Conservation (phyloP, 148 eudicot species). For the Rhododendron williamsianum region DNA sequence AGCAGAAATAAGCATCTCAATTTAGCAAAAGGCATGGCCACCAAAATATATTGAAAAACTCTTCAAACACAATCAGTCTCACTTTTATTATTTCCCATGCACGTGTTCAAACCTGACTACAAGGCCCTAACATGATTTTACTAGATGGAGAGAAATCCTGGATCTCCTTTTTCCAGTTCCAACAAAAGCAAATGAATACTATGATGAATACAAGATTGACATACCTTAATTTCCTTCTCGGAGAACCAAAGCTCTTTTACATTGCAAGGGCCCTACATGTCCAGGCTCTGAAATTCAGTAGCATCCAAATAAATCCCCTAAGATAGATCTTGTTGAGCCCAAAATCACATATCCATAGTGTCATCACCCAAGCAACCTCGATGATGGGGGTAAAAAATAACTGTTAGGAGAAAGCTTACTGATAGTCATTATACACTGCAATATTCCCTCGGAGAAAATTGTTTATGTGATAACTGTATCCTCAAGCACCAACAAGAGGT, state of each 20-base stretch:
- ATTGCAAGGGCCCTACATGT: background rate
- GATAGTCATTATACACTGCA: background rate
- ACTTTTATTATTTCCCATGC: background rate
- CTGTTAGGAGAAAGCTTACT: background rate
- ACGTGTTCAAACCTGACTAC: background rate
- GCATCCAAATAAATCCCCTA: background rate
- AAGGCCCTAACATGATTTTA: background rate
- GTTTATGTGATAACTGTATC: background rate
- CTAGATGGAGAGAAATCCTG: background rate
- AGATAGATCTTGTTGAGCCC: background rate
- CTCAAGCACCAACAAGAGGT: slow-evolving; percentile 5
- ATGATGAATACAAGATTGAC: background rate
- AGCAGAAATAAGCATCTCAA: background rate
- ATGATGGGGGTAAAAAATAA: background rate
- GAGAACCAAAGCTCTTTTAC: too few species aligned
- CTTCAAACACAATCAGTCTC: background rate
- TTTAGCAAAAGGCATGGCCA: background rate
- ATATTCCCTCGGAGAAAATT: background rate
- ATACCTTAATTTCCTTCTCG: background rate
- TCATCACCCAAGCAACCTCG: background rate
- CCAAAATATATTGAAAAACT: background rate
- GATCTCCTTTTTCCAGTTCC: background rate
- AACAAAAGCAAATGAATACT: background rate
- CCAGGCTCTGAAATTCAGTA: background rate
- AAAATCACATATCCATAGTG: background rate